Evolutionary conservation across 2,329 filamentous ascomycete species (phyloP).

Genomic region (Ascochyta fabae): DNA sequence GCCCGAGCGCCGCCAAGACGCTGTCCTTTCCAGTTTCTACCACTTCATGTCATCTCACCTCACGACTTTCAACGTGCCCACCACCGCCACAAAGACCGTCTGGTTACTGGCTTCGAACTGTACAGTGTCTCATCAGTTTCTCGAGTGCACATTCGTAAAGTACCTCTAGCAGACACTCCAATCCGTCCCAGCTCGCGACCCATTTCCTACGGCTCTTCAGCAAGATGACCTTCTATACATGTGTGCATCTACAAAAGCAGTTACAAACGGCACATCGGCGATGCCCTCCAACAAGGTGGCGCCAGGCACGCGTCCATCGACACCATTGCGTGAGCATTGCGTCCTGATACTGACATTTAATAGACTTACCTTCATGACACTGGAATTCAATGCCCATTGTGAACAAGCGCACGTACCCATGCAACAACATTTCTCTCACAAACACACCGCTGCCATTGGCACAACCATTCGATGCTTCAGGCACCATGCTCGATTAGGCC

Average conservation of each 20-base stretch:
- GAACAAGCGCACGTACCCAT: neutral
- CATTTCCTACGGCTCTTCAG: too few relatives aligned
- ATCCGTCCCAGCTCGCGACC: too few relatives aligned
- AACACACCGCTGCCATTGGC: neutral
- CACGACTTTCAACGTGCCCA: neutral
- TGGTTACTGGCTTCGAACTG: too few relatives aligned
- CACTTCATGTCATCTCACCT: neutral
- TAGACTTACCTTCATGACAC: neutral
- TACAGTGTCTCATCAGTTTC: too few relatives aligned
- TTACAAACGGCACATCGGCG: too few relatives aligned
- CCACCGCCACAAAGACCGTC: too few relatives aligned
- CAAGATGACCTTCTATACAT: too few relatives aligned
- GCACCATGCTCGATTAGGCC: neutral
- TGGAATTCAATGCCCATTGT: neutral
- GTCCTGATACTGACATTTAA: neutral
- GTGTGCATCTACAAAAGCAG: too few relatives aligned
- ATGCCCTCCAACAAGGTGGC: too few relatives aligned
- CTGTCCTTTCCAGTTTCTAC: neutral
- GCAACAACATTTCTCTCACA: neutral
- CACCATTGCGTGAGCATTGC: neutral
- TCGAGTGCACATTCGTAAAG: too few relatives aligned
- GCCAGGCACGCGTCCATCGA: neutral
- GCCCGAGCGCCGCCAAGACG: slow-evolving; percentile 13
- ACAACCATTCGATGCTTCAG: neutral
- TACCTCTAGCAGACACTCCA: too few relatives aligned